Conservation (phyloP, 2,329 filamentous ascomycete genomes). For the Fusarium sp. region DNA sequence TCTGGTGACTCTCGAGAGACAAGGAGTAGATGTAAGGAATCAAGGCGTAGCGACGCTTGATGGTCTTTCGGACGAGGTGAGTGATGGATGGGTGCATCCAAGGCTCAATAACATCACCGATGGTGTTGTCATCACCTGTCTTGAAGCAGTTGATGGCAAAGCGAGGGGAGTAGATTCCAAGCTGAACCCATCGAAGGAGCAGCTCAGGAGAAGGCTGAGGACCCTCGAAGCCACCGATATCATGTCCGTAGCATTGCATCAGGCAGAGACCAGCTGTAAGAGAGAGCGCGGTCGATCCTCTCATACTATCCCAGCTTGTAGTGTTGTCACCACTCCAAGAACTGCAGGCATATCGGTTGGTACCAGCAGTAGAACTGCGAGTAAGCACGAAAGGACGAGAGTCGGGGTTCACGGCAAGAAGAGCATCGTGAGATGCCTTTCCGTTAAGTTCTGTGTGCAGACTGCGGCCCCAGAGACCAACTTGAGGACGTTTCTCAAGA, state of each 20-base stretch:
- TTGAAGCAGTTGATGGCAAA: slow-evolving; percentile 87
- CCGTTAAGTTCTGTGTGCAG: slow-evolving; percentile 79
- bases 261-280: slow-evolving; percentile 77
- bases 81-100: slow-evolving; percentile 82
- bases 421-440: slow-evolving; percentile 77
- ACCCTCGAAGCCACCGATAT: slow-evolving; percentile 82
- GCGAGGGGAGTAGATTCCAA: slow-evolving; percentile 76
- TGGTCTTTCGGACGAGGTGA: slow-evolving; percentile 71
- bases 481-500: slow-evolving; percentile 58
- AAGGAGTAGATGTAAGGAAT: slow-evolving; percentile 79
- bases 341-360: slow-evolving; percentile 77
- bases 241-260: slow-evolving; percentile 78
- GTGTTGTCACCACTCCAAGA: slow-evolving; percentile 83
- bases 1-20: slow-evolving; percentile 71
- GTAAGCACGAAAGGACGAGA: slow-evolving; percentile 77
- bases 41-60: slow-evolving; percentile 78
- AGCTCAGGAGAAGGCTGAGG: slow-evolving; percentile 79
- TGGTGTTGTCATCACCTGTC: slow-evolving; percentile 73
- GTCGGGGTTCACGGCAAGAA: slow-evolving; percentile 69
- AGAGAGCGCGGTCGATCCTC: slow-evolving; percentile 76
- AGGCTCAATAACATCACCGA: slow-evolving; percentile 81
- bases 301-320: slow-evolving; percentile 80
- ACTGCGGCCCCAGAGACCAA: slow-evolving; percentile 78
- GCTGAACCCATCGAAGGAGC: slow-evolving; percentile 79
- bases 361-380: slow-evolving; percentile 77